These are phyloP conservation scores for Graphilbum sp. DNA, from an alignment of 2,329 filamentous ascomycete species.

Conservation along the genomic window DNA sequence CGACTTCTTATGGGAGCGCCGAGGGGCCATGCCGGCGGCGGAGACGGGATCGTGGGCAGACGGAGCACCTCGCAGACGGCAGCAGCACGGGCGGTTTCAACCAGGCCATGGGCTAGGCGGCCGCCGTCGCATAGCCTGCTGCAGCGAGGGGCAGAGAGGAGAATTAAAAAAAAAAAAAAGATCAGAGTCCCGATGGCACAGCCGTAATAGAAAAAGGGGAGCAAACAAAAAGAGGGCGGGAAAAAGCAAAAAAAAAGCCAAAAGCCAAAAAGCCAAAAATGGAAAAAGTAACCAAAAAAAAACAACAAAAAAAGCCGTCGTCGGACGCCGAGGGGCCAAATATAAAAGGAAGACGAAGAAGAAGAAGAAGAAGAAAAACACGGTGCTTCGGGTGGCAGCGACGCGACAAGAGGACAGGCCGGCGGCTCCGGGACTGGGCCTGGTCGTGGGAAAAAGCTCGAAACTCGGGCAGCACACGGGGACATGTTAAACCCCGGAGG, in stretches of 20 bases:
- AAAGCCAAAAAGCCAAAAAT: not conserved
- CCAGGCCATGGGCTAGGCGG: conserved; percentile 5
- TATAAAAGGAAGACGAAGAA: no score
- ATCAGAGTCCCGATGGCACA: no score
- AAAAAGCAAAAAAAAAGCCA: not conserved
- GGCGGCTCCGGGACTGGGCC: no score
- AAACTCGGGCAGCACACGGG: not conserved
- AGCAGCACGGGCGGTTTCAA: conserved; percentile 1
- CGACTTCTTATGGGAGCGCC: conserved; percentile 55
- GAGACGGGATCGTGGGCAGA: not conserved
- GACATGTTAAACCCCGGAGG: not conserved
- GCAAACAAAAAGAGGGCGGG: not conserved
- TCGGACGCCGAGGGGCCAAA: no score
- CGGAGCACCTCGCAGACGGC: not conserved
- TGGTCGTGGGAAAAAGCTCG: not conserved
- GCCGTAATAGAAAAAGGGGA: not conserved
- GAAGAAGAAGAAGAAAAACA: not conserved
- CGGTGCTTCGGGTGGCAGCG: not conserved
- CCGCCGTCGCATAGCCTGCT: not conserved
- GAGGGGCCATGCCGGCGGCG: conserved; percentile 36
- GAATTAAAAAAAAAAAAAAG: not conserved
- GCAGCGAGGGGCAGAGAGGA: not conserved
- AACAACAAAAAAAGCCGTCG: no score
- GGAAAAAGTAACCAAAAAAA: not conserved
- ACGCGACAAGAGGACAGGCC: no score